These are phyloP conservation scores for Cercophora scortea DNA, from an alignment of 495 filamentous ascomycete species.

Conservation along the genomic window DNA sequence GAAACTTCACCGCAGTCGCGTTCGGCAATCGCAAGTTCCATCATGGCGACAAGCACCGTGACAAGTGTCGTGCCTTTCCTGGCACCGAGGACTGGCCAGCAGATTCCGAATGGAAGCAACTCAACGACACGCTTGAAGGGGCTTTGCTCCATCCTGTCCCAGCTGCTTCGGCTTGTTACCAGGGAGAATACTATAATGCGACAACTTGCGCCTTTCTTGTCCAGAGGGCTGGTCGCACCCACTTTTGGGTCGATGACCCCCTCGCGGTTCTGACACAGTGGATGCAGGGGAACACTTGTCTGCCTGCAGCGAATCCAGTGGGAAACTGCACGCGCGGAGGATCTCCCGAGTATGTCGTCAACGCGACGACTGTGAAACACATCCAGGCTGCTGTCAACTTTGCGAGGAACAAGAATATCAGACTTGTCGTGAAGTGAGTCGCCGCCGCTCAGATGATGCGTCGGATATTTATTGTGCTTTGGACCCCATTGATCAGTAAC, in stretches of 20 bases:
- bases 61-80: constrained; percentile 7
- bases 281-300: constrained; percentile 30
- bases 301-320: constrained; percentile 17
- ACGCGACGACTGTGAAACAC: constrained; percentile 47
- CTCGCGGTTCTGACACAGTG: constrained; percentile 26
- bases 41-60: background rate
- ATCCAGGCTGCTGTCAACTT: constrained; percentile 55
- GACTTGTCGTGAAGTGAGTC: constrained; percentile 58
- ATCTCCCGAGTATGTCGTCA: constrained; percentile 53
- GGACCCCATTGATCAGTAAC: background rate
- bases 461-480: constrained; percentile 5
- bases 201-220: constrained; percentile 28
- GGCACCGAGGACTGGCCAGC: constrained; percentile 33
- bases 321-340: constrained; percentile 46
- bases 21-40: constrained; percentile 15
- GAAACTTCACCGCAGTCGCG: constrained; percentile 21
- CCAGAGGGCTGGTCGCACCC: constrained; percentile 11
- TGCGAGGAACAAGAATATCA: constrained; percentile 48
- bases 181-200: constrained; percentile 34
- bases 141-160: constrained; percentile 42
- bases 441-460: constrained; percentile 2
- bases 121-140: constrained; percentile 39
- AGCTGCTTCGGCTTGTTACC: constrained; percentile 45
- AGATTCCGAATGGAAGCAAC: constrained; percentile 30
- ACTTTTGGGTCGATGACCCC: constrained; percentile 31